Evolutionary conservation across 1,284 basidiomycete species (phyloP).

Genomic region (Sporisorium scitamineum): DNA sequence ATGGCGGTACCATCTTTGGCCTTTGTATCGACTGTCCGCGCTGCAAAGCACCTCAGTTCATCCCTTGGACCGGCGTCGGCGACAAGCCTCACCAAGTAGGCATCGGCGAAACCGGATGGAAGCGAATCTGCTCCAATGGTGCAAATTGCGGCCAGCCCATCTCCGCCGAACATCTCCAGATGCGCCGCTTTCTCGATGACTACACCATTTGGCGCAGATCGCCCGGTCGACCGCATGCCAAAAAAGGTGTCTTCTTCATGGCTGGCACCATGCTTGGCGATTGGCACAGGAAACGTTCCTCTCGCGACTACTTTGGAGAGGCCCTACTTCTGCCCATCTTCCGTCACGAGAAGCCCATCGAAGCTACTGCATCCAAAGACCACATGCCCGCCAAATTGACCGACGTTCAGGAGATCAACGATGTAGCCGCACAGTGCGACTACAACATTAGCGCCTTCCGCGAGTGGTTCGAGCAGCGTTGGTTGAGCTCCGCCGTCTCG

Average conservation of each 20-base stretch:
- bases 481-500: slow-evolving; percentile 19
- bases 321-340: slow-evolving; percentile 31
- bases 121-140: slow-evolving; percentile 18
- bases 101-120: slow-evolving; percentile 40
- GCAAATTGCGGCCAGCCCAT: slow-evolving; percentile 18
- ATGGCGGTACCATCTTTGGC: slow-evolving; percentile 45
- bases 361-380: slow-evolving; percentile 10
- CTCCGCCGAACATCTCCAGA: slow-evolving; percentile 37
- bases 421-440: slow-evolving; percentile 18
- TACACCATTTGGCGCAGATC: slow-evolving; percentile 27
- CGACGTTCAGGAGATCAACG: slow-evolving; percentile 24
- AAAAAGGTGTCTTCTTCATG: slow-evolving; percentile 31
- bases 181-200: slow-evolving; percentile 45
- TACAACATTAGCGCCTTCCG: slow-evolving; percentile 33
- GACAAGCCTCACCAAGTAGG: slow-evolving; percentile 29
- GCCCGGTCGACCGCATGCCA: slow-evolving; percentile 10
- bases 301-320: slow-evolving; percentile 34
- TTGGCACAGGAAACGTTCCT: slow-evolving; percentile 12
- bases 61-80: slow-evolving; percentile 45
- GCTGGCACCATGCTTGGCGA: slow-evolving; percentile 41
- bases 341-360: slow-evolving; percentile 30
- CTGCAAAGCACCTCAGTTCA: slow-evolving; percentile 21
- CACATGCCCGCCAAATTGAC: not conserved
- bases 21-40: slow-evolving; percentile 37
- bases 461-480: slow-evolving; percentile 32